A percentile compares a stretch with the other conserved stretches of the same genome.
These are phyloP conservation scores for Bryum argenteum DNA, from an alignment of 225 moss, liverwort and hornwort genomes.

Conservation along the genomic window DNA sequence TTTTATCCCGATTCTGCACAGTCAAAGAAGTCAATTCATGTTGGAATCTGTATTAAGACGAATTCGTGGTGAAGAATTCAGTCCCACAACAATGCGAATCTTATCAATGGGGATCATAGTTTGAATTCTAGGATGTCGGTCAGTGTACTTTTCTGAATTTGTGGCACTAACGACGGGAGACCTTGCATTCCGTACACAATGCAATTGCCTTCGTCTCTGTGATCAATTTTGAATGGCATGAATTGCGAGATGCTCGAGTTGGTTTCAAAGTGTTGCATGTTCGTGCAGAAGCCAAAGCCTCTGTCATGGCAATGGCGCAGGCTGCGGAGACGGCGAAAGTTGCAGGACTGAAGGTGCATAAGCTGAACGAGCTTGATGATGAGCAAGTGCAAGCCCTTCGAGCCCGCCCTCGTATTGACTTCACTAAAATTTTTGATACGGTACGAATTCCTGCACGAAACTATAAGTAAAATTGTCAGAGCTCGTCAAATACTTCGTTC, in stretches of 20 bases:
- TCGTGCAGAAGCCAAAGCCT: conserved; percentile 39
- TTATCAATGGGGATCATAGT: not conserved
- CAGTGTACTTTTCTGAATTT: not conserved
- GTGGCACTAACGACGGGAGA: not conserved
- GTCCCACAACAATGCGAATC: not conserved
- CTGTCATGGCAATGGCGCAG: conserved; percentile 36
- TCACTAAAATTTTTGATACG: conserved; percentile 75
- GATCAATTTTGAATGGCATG: no score
- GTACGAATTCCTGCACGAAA: conserved; percentile 30
- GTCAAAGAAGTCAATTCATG: conserved; percentile 16
- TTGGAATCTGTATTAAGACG: conserved; percentile 4
- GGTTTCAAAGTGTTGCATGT: no score
- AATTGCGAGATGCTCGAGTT: not conserved
- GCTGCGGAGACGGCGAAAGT: conserved; percentile 43
- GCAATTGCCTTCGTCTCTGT: not conserved
- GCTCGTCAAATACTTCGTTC: not conserved
- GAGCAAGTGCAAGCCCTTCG: conserved; percentile 77
- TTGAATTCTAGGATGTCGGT: not conserved
- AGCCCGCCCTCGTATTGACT: conserved; percentile 95
- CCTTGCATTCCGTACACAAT: not conserved
- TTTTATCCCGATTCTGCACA: not conserved
- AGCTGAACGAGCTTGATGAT: conserved; percentile 64
- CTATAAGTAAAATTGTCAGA: not conserved
- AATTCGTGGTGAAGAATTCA: not conserved
- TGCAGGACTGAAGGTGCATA: conserved; percentile 60